Base-by-base conservation (phyloP, 1,284 basidiomycete species). In the Naganishia liquefaciens region DNA sequence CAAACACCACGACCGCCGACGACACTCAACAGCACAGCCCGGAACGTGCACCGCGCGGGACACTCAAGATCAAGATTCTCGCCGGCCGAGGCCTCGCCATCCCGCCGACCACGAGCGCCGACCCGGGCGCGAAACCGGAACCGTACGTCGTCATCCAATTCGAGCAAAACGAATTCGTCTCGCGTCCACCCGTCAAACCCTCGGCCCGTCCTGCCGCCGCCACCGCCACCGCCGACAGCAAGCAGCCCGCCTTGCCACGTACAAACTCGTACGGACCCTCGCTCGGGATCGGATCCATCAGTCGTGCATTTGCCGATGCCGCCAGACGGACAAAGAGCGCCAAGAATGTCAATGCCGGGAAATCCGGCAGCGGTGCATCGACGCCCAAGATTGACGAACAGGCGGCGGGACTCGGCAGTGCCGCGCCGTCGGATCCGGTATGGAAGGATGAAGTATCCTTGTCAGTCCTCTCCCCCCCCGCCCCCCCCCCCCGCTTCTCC, bases 361-460 rank as follows among this genome's bases (percentile, higher is more conserved):
- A 9, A 37, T 30, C 50, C 2, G 53, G 55, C 15, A 74, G 73
- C 51, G 78, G 79, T 2, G 67, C 71, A 40, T 74, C 75, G 60
- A 80, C 79, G 19, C 79, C 79, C 3, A 72, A 73, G 57, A 37
- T 27, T 39, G 42, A 46, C n/a, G 55, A 37, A 21, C 19, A 15
- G 23, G 37, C 30, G 1, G 25, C 21, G 23, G 75, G 76, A 73
- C 51, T 75, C 33, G 76, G 80, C 50, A 76, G 75, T 68, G 75
- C 76, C 10, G 74, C 80, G 27, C 81, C 81, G 39, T 81, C 84
- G 9, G 97, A 94, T 80, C 95, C 96, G 13, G 88, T 95, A 19
- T 99, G 96, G 96, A 98, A 99, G 81, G 93, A 98, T 79, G 89
- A 98, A 79, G 95, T 98, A 53, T 89, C 91, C 44, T 97, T 97